Conservation (phyloP, 2,329 filamentous ascomycete genomes). For the Fusarium cicatricum region DNA sequence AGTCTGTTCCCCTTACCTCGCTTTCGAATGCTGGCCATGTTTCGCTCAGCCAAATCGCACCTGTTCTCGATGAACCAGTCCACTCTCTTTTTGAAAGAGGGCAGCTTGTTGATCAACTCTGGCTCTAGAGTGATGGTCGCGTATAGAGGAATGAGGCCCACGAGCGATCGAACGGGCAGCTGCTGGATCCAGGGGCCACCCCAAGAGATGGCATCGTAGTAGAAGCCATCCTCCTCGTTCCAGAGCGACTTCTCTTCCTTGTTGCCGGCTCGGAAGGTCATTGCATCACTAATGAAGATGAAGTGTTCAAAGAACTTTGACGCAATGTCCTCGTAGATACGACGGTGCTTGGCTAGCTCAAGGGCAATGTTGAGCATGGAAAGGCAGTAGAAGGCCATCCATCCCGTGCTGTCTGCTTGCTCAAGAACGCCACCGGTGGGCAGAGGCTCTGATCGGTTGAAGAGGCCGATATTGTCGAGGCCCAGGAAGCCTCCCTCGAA, state of each 20-base stretch:
- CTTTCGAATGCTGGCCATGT: conserved; percentile 91
- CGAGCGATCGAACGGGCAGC: conserved; percentile 88
- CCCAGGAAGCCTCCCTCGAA: conserved; percentile 97
- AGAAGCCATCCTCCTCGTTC: conserved; percentile 97
- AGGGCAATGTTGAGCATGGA: conserved; percentile 97
- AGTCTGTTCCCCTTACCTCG: conserved; percentile 91
- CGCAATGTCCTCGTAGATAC: conserved; percentile 95
- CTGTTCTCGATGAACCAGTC: conserved; percentile 95
- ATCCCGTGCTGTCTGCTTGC: conserved; percentile 96
- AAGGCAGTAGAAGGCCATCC: conserved; percentile 98
- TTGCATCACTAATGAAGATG: conserved; percentile 96
- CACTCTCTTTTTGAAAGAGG: conserved; percentile 89
- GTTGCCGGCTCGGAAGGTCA: conserved; percentile 80
- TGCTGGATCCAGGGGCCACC: conserved; percentile 94
- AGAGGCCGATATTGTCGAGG: conserved; percentile 95
- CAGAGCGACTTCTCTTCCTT: conserved; percentile 84
- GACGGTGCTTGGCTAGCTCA: conserved; percentile 92
- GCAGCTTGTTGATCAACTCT: conserved; percentile 89
- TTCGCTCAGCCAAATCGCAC: conserved; percentile 86
- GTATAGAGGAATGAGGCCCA: conserved; percentile 92
- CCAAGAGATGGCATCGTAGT: conserved; percentile 98
- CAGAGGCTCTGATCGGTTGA: conserved; percentile 94
- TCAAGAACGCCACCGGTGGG: conserved; percentile 93
- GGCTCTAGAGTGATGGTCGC: conserved; percentile 92
- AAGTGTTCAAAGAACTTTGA: conserved; percentile 99